Percentiles rank a stretch among this genome's conserved stretches.
phyloP scores from a whole-genome alignment of 345 rosid species.

The Nephelium lappaceum region DNA sequence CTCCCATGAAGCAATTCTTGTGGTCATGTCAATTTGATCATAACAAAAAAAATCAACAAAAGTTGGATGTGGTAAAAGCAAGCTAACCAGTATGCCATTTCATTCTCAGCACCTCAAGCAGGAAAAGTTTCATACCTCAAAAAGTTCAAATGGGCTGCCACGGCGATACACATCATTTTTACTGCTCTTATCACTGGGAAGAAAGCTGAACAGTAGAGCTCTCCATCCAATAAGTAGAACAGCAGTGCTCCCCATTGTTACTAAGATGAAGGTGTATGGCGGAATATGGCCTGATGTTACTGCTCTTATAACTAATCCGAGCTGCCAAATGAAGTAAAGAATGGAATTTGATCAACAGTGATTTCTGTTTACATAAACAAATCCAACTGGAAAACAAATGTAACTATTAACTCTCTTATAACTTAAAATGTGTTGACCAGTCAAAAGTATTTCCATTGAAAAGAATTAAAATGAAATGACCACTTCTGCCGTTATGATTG shows the following conservation, averaged over 20 bases:
- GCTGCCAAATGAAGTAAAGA: slow-evolving; percentile 37
- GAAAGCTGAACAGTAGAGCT: slow-evolving; percentile 51
- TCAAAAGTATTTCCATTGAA: background rate
- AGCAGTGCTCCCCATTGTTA: slow-evolving; percentile 75
- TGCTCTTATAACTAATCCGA: slow-evolving; percentile 63
- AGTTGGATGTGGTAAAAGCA: background rate
- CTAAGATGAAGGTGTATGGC: slow-evolving; percentile 52
- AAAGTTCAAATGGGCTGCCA: slow-evolving; percentile 88
- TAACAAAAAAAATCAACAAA: background rate
- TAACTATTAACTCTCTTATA: background rate
- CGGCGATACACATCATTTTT: slow-evolving; percentile 68
- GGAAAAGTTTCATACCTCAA: slow-evolving; percentile 59
- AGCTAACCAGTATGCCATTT: background rate
- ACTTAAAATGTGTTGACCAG: background rate
- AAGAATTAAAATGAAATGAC: background rate
- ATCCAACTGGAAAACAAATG: background rate
- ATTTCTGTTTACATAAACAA: background rate
- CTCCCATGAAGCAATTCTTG: background rate
- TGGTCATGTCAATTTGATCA: background rate
- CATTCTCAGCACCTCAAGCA: background rate
- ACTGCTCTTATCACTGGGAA: slow-evolving; percentile 55
- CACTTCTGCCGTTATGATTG: background rate
- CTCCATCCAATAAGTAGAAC: slow-evolving; percentile 81
- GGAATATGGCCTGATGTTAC: slow-evolving; percentile 61
- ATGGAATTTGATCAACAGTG: slow-evolving; percentile 13